Base-by-base conservation (phyloP, 2,329 filamentous ascomycete genomes). In the Trichophyton verrucosum region DNA sequence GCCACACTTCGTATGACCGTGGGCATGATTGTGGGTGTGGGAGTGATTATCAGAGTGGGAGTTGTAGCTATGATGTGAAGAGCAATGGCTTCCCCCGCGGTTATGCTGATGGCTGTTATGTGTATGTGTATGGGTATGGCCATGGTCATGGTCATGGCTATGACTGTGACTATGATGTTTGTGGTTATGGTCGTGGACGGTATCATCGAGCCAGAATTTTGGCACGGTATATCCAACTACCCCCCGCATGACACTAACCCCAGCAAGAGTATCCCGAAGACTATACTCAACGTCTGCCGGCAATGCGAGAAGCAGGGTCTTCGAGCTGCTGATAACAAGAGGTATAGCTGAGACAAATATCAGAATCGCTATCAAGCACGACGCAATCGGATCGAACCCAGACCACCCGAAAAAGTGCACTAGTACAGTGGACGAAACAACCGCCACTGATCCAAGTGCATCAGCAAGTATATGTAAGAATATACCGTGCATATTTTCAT, bases 401-500 rank as follows among this genome's bases (percentile, higher is more conserved):
- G 89, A 83, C 91, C 92, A 97, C 15, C 88, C 88, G 70, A 89
- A 87, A 68, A 89, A 86, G 70, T 95, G 87, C 0, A 95, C 95
- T 22, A 97, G 79, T 0, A 89, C 77, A 0, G 94, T 99, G 6
- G 91, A 96, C 38, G 91, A 84, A 64, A 99, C 96, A 56, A 99
- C 94, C 0, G 94, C 94, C 1, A 91, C 88, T 60, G 91, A 96
- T 27, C 94, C 94, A 33, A 97, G 84, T 0, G 94, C 95, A 71
- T 99, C 94, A 4, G 94, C 94, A 30, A 97, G 80, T 58, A 99
- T 89, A 70, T 99, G 94, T 20, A 99, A 79, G 74, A 95, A 99
- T 66, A 99, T 97, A 11, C 94, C 94, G 67, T 94, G 84, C 91
- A 99, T 96, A 71, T 99, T 99, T 68, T 99, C 94, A 72, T 96